Percentiles rank a stretch among this genome's conserved stretches.
Evolutionary conservation across 225 moss, liverwort and hornwort genomes (phyloP).

Genomic region (Pleurozium schreberi): DNA sequence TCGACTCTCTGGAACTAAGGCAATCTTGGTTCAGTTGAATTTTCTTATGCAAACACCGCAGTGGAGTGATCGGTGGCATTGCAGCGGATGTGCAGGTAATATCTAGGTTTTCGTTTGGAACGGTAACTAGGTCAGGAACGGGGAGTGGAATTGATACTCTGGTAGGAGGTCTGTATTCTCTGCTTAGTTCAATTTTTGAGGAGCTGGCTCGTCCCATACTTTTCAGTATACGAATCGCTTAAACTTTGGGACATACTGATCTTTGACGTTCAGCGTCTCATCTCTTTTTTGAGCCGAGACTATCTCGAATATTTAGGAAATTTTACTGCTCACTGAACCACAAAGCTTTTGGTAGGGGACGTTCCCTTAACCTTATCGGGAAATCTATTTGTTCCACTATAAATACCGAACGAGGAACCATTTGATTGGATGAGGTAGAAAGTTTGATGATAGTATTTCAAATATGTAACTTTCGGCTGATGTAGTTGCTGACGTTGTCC

Average conservation of each 20-base stretch:
- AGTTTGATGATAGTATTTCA: background rate
- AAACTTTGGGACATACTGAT: background rate
- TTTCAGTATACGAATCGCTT: background rate
- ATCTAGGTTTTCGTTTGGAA: background rate
- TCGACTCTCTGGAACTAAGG: background rate
- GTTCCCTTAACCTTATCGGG: background rate
- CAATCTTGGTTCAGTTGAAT: background rate
- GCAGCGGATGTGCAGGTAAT: background rate
- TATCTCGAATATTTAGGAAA: background rate
- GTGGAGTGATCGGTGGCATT: constrained; percentile 34
- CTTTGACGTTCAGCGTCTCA: background rate
- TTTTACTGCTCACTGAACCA: background rate
- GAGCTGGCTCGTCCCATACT: background rate
- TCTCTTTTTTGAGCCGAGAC: background rate
- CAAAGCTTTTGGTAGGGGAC: constrained; percentile 2
- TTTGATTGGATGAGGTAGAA: background rate
- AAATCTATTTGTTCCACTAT: background rate
- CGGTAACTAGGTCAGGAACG: background rate
- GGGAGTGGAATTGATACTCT: background rate
- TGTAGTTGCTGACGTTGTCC: background rate
- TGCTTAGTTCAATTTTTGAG: background rate
- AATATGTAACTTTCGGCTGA: background rate
- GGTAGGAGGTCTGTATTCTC: background rate
- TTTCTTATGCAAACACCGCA: constrained; percentile 1
- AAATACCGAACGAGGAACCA: background rate